Conservation (phyloP, 176 grass and related monocot genomes). For the Juncus inflexus region DNA sequence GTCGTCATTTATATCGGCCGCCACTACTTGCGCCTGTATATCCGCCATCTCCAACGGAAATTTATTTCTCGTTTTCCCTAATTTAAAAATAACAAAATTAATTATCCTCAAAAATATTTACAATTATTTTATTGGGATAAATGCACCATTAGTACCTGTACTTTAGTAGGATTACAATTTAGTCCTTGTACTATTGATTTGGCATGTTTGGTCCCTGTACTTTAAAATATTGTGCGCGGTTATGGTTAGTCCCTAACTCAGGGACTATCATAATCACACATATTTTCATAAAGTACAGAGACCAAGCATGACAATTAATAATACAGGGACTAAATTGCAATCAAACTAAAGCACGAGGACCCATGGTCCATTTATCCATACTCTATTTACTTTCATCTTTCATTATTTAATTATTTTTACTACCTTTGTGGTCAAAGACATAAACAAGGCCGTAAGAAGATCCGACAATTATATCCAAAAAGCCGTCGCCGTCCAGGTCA, state of each 20-base stretch:
- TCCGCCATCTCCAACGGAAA: slow-evolving; percentile 96
- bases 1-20: slow-evolving; percentile 94
- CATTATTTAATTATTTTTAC: not conserved
- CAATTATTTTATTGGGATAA: not conserved
- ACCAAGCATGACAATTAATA: too few species aligned
- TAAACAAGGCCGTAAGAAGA: slow-evolving; percentile 91
- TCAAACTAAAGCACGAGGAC: too few species aligned
- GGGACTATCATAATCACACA: too few species aligned
- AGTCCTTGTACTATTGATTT: too few species aligned
- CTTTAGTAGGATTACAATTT: not conserved
- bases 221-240: too few species aligned
- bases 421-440: slow-evolving; percentile 81
- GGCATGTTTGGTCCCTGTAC: too few species aligned
- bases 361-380: too few species aligned
- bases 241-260: too few species aligned
- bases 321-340: too few species aligned
- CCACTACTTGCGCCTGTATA: slow-evolving; percentile 79
- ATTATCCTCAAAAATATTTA: not conserved
- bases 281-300: too few species aligned
- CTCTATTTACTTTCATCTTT: too few species aligned
- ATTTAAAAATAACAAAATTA: not conserved
- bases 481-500: slow-evolving; percentile 97
- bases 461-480: slow-evolving; percentile 93
- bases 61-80: slow-evolving; percentile 70
- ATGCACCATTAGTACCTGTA: too few species aligned